Conservation (phyloP, 1,284 basidiomycete genomes). For the Naganishia sp. region DNA sequence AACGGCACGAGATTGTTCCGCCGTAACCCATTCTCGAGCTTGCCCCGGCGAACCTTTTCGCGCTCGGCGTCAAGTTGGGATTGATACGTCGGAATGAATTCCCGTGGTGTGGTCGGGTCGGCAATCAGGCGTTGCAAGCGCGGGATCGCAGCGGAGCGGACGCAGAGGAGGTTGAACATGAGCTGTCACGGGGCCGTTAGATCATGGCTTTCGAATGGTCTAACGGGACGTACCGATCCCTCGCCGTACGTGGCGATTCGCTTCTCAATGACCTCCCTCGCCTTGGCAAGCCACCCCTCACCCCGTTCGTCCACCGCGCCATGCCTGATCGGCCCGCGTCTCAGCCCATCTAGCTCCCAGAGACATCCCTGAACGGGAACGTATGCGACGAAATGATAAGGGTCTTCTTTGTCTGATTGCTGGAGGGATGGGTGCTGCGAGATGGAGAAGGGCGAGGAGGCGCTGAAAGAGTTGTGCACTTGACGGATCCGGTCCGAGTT, state of each 20-base stretch:
- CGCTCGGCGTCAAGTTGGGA: conserved; percentile 72
- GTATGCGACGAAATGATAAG: conserved; percentile 92
- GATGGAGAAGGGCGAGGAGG: conserved; percentile 78
- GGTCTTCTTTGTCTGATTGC: conserved; percentile 70
- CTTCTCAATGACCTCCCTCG: conserved; percentile 77
- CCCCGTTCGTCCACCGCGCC: conserved; percentile 63
- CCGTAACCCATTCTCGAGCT: conserved; percentile 62
- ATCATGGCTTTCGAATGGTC: background rate
- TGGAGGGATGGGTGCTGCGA: conserved; percentile 66
- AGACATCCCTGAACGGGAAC: conserved; percentile 76
- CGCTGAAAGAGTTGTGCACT: conserved; percentile 75
- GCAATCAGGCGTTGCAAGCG: conserved; percentile 62
- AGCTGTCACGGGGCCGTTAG: conserved; percentile 58
- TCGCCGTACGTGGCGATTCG: conserved; percentile 84
- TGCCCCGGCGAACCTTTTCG: conserved; percentile 73
- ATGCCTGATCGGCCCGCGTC: conserved; percentile 74
- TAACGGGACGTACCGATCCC: conserved; percentile 65
- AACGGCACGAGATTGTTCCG: conserved; percentile 46
- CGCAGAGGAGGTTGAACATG: conserved; percentile 85
- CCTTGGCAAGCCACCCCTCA: conserved; percentile 77
- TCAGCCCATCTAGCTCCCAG: conserved; percentile 89
- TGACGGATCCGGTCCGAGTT: conserved; percentile 81
- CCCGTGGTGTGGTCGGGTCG: conserved; percentile 57
- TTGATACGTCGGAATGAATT: conserved; percentile 58
- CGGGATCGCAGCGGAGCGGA: conserved; percentile 76